Evolutionary conservation across 805 yeast genomes (phyloP).

Genomic region (Yamadazyma tumulicola): DNA sequence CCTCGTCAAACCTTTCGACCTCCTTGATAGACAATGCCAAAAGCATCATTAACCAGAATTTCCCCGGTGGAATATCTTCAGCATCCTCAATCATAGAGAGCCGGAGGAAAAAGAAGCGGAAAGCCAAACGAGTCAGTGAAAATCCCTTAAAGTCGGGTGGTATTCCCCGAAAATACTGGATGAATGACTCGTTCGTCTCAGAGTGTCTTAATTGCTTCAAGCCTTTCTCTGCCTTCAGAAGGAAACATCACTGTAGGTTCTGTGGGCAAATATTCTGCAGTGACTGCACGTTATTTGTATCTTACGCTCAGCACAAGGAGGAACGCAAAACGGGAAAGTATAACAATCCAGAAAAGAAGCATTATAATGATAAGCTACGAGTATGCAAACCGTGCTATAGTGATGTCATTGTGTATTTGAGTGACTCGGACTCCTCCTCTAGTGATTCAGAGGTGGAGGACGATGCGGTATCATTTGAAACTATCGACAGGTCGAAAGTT

Average conservation of each 20-base stretch:
- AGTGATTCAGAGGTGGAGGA: conserved; percentile 28
- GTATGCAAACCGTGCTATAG: conserved; percentile 76
- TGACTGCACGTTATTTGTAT: conserved; percentile 69
- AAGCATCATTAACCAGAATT: conserved; percentile 26
- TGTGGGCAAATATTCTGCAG: conserved; percentile 96
- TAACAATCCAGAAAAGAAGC: conserved; percentile 28
- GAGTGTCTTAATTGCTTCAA: conserved; percentile 84
- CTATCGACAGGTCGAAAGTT: conserved; percentile 10
- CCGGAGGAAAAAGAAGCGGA: conserved; percentile 13
- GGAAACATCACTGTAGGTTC: conserved; percentile 92
- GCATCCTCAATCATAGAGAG: conserved; percentile 24
- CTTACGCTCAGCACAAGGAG: conserved; percentile 50
- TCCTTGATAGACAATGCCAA: conserved; percentile 38
- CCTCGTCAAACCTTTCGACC: conserved; percentile 30
- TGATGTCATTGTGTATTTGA: conserved; percentile 63
- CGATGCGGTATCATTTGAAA: conserved; percentile 14
- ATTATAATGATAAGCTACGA: conserved; percentile 66
- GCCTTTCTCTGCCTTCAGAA: conserved; percentile 76
- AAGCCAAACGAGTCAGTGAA: conserved; percentile 27
- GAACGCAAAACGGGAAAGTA: conserved; percentile 22
- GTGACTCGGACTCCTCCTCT: conserved; percentile 56
- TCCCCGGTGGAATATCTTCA: conserved; percentile 25
- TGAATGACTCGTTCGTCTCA: conserved; percentile 88
- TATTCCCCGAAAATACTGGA: conserved; percentile 82
- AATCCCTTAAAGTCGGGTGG: conserved; percentile 48